phyloP scores from a whole-genome alignment of 768 basidiomycete genomes.

The Auriscalpium orientale region DNA sequence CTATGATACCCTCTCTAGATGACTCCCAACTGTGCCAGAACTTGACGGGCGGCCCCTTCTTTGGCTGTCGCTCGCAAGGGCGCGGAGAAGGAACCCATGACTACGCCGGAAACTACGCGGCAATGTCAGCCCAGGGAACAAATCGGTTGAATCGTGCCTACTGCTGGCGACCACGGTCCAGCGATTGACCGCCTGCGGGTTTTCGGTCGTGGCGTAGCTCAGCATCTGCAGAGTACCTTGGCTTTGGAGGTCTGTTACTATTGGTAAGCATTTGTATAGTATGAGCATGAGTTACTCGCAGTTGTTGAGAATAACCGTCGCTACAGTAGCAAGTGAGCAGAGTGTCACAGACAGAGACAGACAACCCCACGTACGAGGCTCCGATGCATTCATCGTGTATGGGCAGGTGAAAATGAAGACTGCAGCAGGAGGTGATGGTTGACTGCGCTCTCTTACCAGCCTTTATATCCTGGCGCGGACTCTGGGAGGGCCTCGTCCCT shows the following conservation, averaged over 20 bases:
- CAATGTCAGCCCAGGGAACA: background rate
- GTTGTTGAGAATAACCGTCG: conserved; percentile 14
- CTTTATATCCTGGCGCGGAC: too few relatives aligned
- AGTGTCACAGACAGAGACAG: background rate
- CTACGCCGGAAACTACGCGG: conserved; percentile 8
- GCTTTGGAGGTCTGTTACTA: conserved; percentile 5
- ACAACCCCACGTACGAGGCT: background rate
- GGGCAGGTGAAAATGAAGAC: too few relatives aligned
- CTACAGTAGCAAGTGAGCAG: background rate
- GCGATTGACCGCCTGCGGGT: conserved; percentile 1
- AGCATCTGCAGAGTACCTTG: background rate
- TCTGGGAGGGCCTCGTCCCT: too few relatives aligned
- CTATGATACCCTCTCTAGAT: too few relatives aligned
- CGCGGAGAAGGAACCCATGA: conserved; percentile 40
- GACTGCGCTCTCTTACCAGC: too few relatives aligned
- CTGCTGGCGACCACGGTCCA: conserved; percentile 7
- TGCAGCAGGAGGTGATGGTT: too few relatives aligned
- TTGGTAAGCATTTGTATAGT: background rate
- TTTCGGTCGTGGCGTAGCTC: conserved; percentile 6
- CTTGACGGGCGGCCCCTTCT: conserved; percentile 26
- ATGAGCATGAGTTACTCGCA: background rate
- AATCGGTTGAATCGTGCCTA: conserved; percentile 15
- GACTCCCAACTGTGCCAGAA: conserved; percentile 14
- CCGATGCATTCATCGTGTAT: too few relatives aligned
- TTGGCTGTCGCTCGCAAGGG: conserved; percentile 31